Conservation (phyloP, 2,329 filamentous ascomycete genomes). For the Xylaria sp. region DNA sequence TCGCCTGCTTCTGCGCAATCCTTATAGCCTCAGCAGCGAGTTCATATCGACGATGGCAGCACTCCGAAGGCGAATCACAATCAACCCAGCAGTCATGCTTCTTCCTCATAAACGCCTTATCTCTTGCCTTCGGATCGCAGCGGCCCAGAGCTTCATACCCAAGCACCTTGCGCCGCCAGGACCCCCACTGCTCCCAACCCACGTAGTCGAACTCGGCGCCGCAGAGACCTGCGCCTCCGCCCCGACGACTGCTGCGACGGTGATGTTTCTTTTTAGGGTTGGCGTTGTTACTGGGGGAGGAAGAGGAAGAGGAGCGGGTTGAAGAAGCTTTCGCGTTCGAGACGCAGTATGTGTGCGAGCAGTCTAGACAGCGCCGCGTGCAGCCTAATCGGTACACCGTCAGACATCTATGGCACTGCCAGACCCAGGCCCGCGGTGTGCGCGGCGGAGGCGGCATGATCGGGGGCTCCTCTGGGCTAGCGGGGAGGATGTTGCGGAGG, state of each 20-base stretch:
- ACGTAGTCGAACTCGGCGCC: slow-evolving; percentile 40
- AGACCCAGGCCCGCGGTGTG: slow-evolving; percentile 41
- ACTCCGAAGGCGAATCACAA: slow-evolving; percentile 51
- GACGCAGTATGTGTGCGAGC: slow-evolving; percentile 38
- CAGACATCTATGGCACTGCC: slow-evolving; percentile 45
- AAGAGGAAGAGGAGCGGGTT: too few species aligned
- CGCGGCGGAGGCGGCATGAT: slow-evolving; percentile 37
- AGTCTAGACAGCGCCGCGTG: slow-evolving; percentile 44
- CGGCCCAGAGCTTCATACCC: slow-evolving; percentile 31
- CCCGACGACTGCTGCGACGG: too few species aligned
- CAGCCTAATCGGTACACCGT: slow-evolving; percentile 41
- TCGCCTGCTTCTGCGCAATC: slow-evolving; percentile 34
- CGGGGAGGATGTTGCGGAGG: slow-evolving; percentile 38
- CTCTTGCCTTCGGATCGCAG: slow-evolving; percentile 39
- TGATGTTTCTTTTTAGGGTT: slow-evolving; percentile 23
- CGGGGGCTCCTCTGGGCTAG: slow-evolving; percentile 33
- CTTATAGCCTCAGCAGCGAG: slow-evolving; percentile 49
- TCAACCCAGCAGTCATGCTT: slow-evolving; percentile 37
- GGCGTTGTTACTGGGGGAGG: too few species aligned
- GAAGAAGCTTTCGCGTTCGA: not conserved
- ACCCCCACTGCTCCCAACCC: slow-evolving; percentile 41
- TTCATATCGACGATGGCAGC: slow-evolving; percentile 47
- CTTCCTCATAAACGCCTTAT: slow-evolving; percentile 31
- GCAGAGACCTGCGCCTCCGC: slow-evolving; percentile 29
- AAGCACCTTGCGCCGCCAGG: slow-evolving; percentile 39